Percentiles rank a stretch among this genome's conserved stretches.
Evolutionary conservation across 768 basidiomycete genomes (phyloP).

Genomic region (Lyophyllum atratum): DNA sequence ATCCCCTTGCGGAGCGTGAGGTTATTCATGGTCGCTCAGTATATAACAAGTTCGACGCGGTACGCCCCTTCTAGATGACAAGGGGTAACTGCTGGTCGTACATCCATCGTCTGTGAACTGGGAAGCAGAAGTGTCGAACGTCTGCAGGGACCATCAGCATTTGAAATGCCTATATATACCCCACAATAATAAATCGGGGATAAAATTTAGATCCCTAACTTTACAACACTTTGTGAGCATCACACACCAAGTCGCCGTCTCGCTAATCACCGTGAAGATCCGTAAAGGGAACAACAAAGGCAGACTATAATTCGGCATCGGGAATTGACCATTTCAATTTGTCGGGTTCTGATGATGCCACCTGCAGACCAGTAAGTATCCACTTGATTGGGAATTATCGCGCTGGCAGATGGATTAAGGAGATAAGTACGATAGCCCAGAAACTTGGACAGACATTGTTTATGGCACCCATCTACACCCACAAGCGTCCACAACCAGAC

Average conservation of each 20-base stretch:
- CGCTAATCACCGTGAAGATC: not conserved
- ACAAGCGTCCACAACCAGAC: constrained; percentile 8
- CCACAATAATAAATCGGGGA: not conserved
- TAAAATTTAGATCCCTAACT: constrained; percentile 5
- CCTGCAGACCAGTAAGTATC: not conserved
- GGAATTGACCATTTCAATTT: not conserved
- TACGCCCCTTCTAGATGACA: no score
- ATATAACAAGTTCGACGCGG: no score
- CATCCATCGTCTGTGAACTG: not conserved
- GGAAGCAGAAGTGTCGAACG: not conserved
- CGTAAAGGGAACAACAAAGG: not conserved
- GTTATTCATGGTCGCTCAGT: no score
- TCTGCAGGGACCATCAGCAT: not conserved
- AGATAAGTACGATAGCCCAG: not conserved
- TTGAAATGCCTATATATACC: not conserved
- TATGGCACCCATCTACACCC: constrained; percentile 2
- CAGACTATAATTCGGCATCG: not conserved
- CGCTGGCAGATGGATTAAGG: not conserved
- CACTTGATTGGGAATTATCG: not conserved
- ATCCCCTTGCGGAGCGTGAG: no score
- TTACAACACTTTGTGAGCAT: constrained; percentile 2
- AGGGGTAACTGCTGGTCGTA: no score
- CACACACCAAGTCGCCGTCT: not conserved
- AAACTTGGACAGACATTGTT: constrained; percentile 13
- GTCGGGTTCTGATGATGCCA: constrained; percentile 1